Conservation (phyloP, 2,329 filamentous ascomycete species). For the Mycocentrospora acerina region DNA sequence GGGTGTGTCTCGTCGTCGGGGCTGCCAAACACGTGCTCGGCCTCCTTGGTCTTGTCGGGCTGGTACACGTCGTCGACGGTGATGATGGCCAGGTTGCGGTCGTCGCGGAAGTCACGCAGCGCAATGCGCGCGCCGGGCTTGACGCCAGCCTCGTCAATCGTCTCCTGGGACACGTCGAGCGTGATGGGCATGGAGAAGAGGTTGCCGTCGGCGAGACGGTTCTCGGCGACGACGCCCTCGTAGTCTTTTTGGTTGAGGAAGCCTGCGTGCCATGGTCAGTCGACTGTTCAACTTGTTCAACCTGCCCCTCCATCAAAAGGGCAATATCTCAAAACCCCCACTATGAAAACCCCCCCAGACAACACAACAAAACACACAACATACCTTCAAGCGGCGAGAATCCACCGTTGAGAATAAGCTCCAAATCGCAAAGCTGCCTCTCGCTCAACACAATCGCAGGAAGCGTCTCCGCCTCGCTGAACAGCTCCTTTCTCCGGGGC, state of each 20-base stretch:
- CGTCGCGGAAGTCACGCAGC: slow-evolving; percentile 92
- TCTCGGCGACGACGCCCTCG: slow-evolving; percentile 85
- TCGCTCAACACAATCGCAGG: slow-evolving; percentile 84
- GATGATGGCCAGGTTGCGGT: slow-evolving; percentile 92
- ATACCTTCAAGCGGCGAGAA: slow-evolving; percentile 97
- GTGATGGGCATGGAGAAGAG: slow-evolving; percentile 98
- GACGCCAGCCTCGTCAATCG: slow-evolving; percentile 72
- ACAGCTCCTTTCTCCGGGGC: slow-evolving; percentile 76
- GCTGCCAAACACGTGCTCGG: slow-evolving; percentile 90
- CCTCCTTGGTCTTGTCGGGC: slow-evolving; percentile 94
- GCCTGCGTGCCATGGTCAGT: slow-evolving; percentile 55
- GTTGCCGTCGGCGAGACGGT: slow-evolving; percentile 82
- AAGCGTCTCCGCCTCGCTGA: slow-evolving; percentile 80
- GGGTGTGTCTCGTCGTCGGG: slow-evolving; percentile 75
- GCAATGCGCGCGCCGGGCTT: slow-evolving; percentile 81
- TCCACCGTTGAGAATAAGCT: slow-evolving; percentile 94
- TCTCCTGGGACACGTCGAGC: slow-evolving; percentile 76
- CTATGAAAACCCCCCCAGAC: slow-evolving; percentile 7
- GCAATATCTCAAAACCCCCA: not conserved
- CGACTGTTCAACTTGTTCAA: too few species aligned
- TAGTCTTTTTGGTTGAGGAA: slow-evolving; percentile 99
- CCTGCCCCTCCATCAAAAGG: slow-evolving; percentile 2
- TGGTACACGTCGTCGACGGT: slow-evolving; percentile 94
- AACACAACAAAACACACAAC: slow-evolving; percentile 17
- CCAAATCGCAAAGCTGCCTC: slow-evolving; percentile 95